Base-by-base conservation (phyloP, 1,284 basidiomycete species). In the Cystobasidiaceae sp. region DNA sequence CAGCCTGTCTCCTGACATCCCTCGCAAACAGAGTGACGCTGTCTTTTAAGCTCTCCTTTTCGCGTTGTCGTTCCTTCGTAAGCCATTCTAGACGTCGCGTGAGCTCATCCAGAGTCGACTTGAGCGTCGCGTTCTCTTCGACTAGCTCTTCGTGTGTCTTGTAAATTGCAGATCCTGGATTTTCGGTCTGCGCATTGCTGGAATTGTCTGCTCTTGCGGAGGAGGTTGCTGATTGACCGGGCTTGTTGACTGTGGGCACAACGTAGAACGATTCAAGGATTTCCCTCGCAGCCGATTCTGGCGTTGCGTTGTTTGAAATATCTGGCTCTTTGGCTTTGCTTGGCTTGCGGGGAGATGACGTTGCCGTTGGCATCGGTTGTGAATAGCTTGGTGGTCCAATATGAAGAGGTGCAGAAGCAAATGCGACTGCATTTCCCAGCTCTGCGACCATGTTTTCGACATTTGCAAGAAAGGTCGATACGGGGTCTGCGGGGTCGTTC, bases 81-180 rank as follows among this genome's bases (percentile, higher is more conserved):
- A 64, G 39, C 51, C 44, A 55, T 15, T 64, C 51, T 32, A 56
- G 44, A 30, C 45, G 33, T 43, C 56, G 55, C 9, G 46, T 55
- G 6, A 64, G 43, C 5, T 56, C 27, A 32, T 64, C 61, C 8
- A 64, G 41, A 7, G 51, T 64, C 19, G 55, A 51, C 49, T 64
- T 64, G 8, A 64, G 25, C 23, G 61, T 64, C 19, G 44, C 51
- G 32, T 64, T 64, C 45, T 64, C 61, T 5, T 39, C 33, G 21
- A 64, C 43, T 27, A 64, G 41, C 43, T 64, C 61, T 56, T 64
- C 61, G 19, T 64, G 61, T 13, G 61, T 64, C 27, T 64, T 64
- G n/a, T 43, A 48, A 13, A 9, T 15, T 15, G 54, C 54, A 32
- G 41, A 56, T 30, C 32, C 27, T 6, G 41, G n/a, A n/a, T n/a